Base-by-base conservation (phyloP, 768 basidiomycete genomes). In the Tulasnella sp. region DNA sequence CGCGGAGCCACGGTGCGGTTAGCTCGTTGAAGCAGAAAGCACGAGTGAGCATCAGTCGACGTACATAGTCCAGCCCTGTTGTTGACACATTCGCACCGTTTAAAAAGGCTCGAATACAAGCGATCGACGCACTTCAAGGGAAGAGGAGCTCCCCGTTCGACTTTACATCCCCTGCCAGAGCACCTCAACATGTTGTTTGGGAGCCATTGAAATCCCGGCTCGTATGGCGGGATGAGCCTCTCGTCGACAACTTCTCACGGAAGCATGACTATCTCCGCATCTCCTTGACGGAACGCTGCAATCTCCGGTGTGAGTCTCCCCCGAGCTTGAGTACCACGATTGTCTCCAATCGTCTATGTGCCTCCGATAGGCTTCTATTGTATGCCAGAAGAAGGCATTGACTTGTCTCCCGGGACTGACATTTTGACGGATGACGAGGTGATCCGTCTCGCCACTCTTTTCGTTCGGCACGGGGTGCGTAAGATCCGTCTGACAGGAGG, bases 401-500 rank as follows among this genome's bases (percentile, higher is more conserved):
- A 89, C 68, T 83, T 94, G 34, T 89, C 90, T 14, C 93, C 92
- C 2, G 81, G 82, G 39, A 82, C 83, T 11, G 84, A 90, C 73
- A 84, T 93, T 72, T 83, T 95, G 42, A 87, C 90, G 0, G 88
- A 93, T 74, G 85, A 88, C 67, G 92, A 95, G 78, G 80, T 95
- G 35, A 78, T 90, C 47, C 86, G 89, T 64, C 83, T 94, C 1
- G 90, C 91, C 5, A 80, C 83, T 19, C 80, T 95, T 19, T 96
- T 95, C 75, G 92, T 95, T 0, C 83, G 83, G 76, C 87, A 86
- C 77, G 94, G 94, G 5, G 89, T 96, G 37, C 90, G 85, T 35
- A 96, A 96, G 80, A 94, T 96, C 74, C 83, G 94, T 7, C 79
- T 96, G 59, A 95, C 94, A 0, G 94, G 92, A 1, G 92, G 95